Evolutionary conservation across 1,139 yeast genomes (phyloP).

Genomic region (Kodamaea sp.): DNA sequence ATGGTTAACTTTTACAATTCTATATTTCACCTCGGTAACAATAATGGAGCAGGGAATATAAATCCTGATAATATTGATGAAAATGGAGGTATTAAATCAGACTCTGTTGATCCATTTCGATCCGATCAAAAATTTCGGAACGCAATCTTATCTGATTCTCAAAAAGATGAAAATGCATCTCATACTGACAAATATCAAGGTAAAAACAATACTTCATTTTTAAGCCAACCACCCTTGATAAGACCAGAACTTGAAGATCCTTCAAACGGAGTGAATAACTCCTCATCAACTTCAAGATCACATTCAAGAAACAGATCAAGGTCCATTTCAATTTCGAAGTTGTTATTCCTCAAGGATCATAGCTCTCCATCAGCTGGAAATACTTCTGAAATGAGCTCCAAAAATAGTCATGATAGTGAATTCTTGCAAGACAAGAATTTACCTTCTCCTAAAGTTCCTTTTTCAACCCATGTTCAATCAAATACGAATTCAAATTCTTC

Average conservation of each 20-base stretch:
- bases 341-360: constrained; percentile 17
- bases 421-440: too few species aligned
- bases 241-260: background rate
- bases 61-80: too few species aligned
- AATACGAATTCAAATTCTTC: too few species aligned
- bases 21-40: constrained; percentile 10
- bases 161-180: background rate
- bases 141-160: background rate
- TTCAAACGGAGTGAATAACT: background rate
- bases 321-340: constrained; percentile 18
- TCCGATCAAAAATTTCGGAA: background rate
- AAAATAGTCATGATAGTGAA: too few species aligned
- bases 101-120: background rate
- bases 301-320: constrained; percentile 12
- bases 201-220: constrained; percentile 4
- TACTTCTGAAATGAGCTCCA: background rate
- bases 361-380: constrained; percentile 1
- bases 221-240: background rate
- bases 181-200: too few species aligned
- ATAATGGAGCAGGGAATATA: background rate
- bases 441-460: too few species aligned
- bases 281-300: constrained; percentile 1
- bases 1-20: constrained; percentile 14
- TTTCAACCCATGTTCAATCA: too few species aligned
- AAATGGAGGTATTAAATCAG: background rate